Base-by-base conservation (phyloP, 2,329 filamentous ascomycete species). In the Mariannaea sp. region DNA sequence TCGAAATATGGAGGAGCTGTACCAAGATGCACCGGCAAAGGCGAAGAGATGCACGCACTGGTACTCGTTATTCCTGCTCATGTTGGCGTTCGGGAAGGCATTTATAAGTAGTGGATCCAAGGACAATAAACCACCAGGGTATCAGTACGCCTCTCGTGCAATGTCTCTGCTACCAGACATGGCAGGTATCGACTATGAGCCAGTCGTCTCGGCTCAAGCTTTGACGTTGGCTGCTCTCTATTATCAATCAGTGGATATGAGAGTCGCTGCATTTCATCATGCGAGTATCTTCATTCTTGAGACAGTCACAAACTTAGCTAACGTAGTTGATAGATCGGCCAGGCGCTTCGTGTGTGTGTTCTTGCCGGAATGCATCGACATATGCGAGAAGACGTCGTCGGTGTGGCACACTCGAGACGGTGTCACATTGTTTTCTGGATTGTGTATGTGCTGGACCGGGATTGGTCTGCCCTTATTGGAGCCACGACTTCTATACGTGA, bases 191-290 rank as follows among this genome's bases (percentile, higher is more conserved):
- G 63, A 65, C 16, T 38, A 60, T 0, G 61, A 66, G 1, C 55
- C 61, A 0, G 53, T 65, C 0, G 48, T 65, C 0, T 61, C 64
- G 0, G 58, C 56, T 0, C 59, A 75, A 12, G 70, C 71, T 0
- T 56, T 75, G 0, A 67, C 70, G 0, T 26, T 75, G 6, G 71
- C 67, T 0, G 72, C 72, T 0, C 58, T 75, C 0, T 75, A 74
- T 48, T 67, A 75, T 3, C 73, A 75, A 26, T 74, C 73, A 0
- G 65, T 75, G 2, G 73, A 75, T 13, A 73, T 75, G 70, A 64
- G 73, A 43, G 61, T 71, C 0, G 69, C 69, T 1, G 73, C 73
- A 0, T 74, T 71, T 20, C 71, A 74, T 9, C 70, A 74, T 46
- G 72, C 73, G n/a, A 54, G 68, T 16, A 2, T 1, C 10, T 4